phyloP scores from a whole-genome alignment of 2,329 filamentous ascomycete genomes.

The Aspergillus proliferans region DNA sequence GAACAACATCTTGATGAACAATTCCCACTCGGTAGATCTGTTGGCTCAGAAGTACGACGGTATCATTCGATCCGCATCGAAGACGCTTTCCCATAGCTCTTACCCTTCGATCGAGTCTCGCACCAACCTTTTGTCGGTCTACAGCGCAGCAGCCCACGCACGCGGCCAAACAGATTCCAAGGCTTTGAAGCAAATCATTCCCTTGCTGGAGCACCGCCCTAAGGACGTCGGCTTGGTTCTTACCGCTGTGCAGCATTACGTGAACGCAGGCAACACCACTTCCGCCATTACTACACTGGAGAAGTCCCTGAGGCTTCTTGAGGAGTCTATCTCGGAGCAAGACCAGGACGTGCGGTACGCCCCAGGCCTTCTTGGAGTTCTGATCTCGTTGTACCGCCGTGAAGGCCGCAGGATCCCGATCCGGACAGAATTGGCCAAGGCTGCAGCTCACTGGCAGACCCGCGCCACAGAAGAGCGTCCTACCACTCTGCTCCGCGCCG shows the following conservation, averaged over 20 bases:
- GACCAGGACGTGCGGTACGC: slow-evolving; percentile 69
- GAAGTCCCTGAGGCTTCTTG: slow-evolving; percentile 65
- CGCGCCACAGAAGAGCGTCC: slow-evolving; percentile 48
- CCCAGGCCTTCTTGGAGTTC: slow-evolving; percentile 74
- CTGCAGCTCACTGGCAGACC: slow-evolving; percentile 72
- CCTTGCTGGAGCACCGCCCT: slow-evolving; percentile 65
- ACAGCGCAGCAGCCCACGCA: slow-evolving; percentile 69
- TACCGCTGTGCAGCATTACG: slow-evolving; percentile 74
- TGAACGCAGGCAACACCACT: slow-evolving; percentile 63
- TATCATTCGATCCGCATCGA: slow-evolving; percentile 50
- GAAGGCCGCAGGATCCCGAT: slow-evolving; percentile 69
- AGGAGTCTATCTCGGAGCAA: slow-evolving; percentile 51
- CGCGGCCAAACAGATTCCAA: slow-evolving; percentile 54
- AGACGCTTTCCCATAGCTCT: slow-evolving; percentile 43
- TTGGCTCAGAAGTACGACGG: slow-evolving; percentile 55
- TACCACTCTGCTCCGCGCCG: slow-evolving; percentile 68
- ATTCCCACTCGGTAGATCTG: slow-evolving; percentile 53
- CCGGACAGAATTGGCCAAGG: slow-evolving; percentile 68
- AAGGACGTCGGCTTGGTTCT: slow-evolving; percentile 74
- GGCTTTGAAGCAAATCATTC: slow-evolving; percentile 63
- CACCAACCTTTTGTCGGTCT: slow-evolving; percentile 53
- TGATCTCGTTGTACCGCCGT: slow-evolving; percentile 70
- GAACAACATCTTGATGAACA: slow-evolving; percentile 47
- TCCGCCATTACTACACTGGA: slow-evolving; percentile 72
- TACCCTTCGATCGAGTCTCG: slow-evolving; percentile 46